Evolutionary conservation across 805 yeast species (phyloP).

Genomic region (Saccharomycopsis sp.): DNA sequence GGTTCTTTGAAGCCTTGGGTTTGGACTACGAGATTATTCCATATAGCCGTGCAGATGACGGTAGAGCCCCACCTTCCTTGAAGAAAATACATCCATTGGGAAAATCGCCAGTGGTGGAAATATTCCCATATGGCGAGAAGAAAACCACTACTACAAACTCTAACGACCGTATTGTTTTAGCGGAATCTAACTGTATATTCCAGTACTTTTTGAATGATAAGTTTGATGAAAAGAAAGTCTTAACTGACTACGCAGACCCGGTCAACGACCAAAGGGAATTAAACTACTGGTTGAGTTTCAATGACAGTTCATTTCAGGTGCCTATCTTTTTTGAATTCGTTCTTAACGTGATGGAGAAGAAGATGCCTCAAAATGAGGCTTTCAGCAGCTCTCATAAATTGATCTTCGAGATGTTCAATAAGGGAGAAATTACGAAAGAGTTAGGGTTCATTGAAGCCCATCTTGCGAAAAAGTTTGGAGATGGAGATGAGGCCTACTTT

Average conservation of each 20-base stretch:
- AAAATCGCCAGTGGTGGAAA: constrained; percentile 53
- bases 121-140: constrained; percentile 26
- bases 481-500: constrained; percentile 31
- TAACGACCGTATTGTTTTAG: constrained; percentile 30
- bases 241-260: constrained; percentile 28
- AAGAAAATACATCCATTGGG: constrained; percentile 55
- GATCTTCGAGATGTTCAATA: constrained; percentile 43
- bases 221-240: constrained; percentile 38
- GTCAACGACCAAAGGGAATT: constrained; percentile 38
- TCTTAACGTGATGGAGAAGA: constrained; percentile 35
- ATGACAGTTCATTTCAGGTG: constrained; percentile 58
- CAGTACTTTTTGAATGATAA: constrained; percentile 41
- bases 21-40: constrained; percentile 48
- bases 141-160: constrained; percentile 20
- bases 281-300: constrained; percentile 47
- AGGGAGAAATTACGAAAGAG: constrained; percentile 38
- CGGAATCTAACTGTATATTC: constrained; percentile 57
- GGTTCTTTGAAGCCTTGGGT: constrained; percentile 56
- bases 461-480: constrained; percentile 26
- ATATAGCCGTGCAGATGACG: constrained; percentile 43
- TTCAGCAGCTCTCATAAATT: not conserved
- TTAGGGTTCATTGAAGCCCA: constrained; percentile 37
- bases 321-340: constrained; percentile 34
- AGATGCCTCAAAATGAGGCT: not conserved
- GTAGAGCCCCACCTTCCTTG: constrained; percentile 44